Percentiles rank a stretch among this genome's conserved stretches.
Conservation (phyloP, 768 basidiomycete species). For the Suillus subluteus region DNA sequence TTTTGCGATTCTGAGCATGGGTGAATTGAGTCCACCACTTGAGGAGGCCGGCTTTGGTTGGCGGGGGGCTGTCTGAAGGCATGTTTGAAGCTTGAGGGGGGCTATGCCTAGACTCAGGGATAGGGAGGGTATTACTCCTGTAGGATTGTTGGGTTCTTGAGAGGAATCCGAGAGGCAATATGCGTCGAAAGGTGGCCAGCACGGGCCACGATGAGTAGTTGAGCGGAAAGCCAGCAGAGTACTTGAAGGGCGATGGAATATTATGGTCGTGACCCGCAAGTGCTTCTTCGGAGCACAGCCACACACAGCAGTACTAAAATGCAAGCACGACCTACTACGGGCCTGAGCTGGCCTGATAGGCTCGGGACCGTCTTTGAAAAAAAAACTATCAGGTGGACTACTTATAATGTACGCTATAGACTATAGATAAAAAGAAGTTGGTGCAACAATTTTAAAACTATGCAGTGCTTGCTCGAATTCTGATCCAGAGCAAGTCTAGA, state of each 20-base stretch:
- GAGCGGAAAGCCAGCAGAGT: not conserved
- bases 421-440: not conserved
- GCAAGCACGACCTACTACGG: not conserved
- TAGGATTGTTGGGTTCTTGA: not conserved
- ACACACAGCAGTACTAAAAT: slow-evolving; percentile 5
- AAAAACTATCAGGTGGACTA: not conserved
- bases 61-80: slow-evolving; percentile 38
- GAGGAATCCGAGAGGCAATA: slow-evolving; percentile 6
- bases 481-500: not conserved
- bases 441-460: not conserved
- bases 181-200: slow-evolving; percentile 13
- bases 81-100: slow-evolving; percentile 16
- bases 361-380: not conserved
- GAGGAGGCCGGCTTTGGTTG: slow-evolving; percentile 64
- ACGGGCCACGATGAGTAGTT: slow-evolving; percentile 23
- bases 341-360: not conserved
- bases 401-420: not conserved
- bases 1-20: slow-evolving; percentile 64
- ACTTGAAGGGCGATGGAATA: not conserved
- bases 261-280: slow-evolving; percentile 11
- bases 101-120: slow-evolving; percentile 9
- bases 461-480: not conserved
- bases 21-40: slow-evolving; percentile 86
- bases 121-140: slow-evolving; percentile 4
- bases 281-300: slow-evolving; percentile 10